These are phyloP conservation scores for Dorcoceras hygrometricum DNA, from an alignment of 257 asterid genomes.

Conservation along the genomic window DNA sequence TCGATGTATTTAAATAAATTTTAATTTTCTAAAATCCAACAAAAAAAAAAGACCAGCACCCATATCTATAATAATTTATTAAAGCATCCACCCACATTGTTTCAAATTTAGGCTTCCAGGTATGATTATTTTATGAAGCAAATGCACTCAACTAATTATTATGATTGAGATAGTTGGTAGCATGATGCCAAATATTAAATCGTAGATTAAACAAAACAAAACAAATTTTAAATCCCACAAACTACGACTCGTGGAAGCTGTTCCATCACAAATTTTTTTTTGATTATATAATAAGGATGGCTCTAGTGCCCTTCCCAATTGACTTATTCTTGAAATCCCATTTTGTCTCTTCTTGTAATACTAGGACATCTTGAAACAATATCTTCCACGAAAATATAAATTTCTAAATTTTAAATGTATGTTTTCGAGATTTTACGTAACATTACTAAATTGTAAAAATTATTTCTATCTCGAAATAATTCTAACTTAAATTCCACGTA, in stretches of 20 bases:
- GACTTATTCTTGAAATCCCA: background rate
- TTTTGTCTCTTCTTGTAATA: background rate
- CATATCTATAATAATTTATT: too few species aligned
- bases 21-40: too few species aligned
- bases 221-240: background rate
- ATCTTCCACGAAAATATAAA: too few species aligned
- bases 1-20: too few species aligned
- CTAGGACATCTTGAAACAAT: too few species aligned
- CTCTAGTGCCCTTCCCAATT: background rate
- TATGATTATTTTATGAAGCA: background rate
- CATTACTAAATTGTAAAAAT: too few species aligned
- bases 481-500: too few species aligned
- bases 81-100: background rate
- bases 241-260: background rate
- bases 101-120: background rate
- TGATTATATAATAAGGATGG: background rate
- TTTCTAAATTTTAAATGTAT: too few species aligned
- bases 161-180: background rate
- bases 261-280: background rate
- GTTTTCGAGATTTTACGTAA: too few species aligned
- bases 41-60: too few species aligned
- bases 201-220: background rate
- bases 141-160: background rate
- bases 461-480: too few species aligned
- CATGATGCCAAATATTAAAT: background rate